Conservation (phyloP, 140 eudicot species). For the Erigeron philadelphicus region DNA sequence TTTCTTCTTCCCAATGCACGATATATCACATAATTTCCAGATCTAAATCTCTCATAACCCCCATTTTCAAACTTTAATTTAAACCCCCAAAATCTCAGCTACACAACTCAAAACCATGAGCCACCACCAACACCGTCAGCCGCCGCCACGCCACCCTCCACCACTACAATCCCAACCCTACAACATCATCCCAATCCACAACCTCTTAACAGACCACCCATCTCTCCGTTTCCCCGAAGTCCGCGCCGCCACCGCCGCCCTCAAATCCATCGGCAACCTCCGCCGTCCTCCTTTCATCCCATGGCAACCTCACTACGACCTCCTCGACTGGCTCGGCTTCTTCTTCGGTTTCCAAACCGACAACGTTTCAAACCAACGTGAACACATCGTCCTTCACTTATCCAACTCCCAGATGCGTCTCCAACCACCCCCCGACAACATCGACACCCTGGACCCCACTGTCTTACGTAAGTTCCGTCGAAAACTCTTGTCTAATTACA, state of each 20-base stretch:
- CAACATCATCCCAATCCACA: constrained; percentile 82
- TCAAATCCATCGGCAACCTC: constrained; percentile 70
- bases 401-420: constrained; percentile 91
- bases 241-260: constrained; percentile 86
- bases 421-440: constrained; percentile 65
- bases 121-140: constrained; percentile 22
- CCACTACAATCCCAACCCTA: constrained; percentile 31
- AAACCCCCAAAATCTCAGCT: neutral
- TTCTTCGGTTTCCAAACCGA: constrained; percentile 80
- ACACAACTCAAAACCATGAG: neutral
- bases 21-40: no score
- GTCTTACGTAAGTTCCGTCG: constrained; percentile 66
- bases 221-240: constrained; percentile 90
- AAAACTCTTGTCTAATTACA: constrained; percentile 50
- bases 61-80: neutral
- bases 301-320: constrained; percentile 64
- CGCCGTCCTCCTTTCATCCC: constrained; percentile 63
- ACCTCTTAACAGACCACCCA: constrained; percentile 79
- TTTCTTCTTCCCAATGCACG: no score
- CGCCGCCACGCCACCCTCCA: constrained; percentile 12
- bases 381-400: constrained; percentile 76
- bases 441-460: constrained; percentile 57
- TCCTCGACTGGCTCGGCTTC: constrained; percentile 75
- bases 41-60: no score
- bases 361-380: constrained; percentile 73